Base-by-base conservation (phyloP, 495 filamentous ascomycete species). In the Trichocladium antarcticum region DNA sequence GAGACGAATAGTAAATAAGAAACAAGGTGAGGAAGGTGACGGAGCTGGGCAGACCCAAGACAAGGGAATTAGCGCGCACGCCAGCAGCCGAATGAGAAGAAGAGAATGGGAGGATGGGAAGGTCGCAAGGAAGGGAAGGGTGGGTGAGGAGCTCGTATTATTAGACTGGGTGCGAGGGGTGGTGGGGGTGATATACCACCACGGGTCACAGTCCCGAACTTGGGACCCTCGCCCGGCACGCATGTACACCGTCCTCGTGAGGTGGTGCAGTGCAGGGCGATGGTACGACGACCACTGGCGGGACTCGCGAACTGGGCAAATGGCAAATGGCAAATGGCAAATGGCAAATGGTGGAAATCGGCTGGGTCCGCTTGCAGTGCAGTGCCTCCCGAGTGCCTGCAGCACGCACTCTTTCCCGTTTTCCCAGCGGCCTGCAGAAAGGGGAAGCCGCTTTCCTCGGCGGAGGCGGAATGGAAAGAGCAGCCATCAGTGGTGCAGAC, bases 61-160 rank as follows among this genome's bases (percentile, higher is more conserved):
- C 63, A 68, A 64, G 69, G 76, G 76, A 69, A 78, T 74, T 74
- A 74, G 69, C 68, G 70, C 68, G 63, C 68, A 71, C 72, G 68
- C 74, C 75, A 69, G 61, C 60, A 66, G 59, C 71, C 65, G 61
- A 70, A 67, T 68, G 59, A 63, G 57, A 71, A 72, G 68, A 68
- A 70, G 68, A 69, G 69, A 73, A 70, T 45, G 68, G 60, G 60
- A 58, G 63, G 67, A 58, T 58, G 55, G 64, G 70, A 58, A 63
- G 66, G 61, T n/a, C n/a, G n/a, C n/a, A n/a, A n/a, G 60, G 54
- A 58, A 70, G 67, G 70, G 70, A 66, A 69, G 62, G 66, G 62
- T 64, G 62, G 68, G 70, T 69, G 57, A 69, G 68, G 60, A 66
- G 59, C 60, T 68, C 62, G 63, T 68, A 66, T 63, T 45, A 51